Base-by-base conservation (phyloP, 352 stramenopile genomes). In the Phytopythium litorale region DNA sequence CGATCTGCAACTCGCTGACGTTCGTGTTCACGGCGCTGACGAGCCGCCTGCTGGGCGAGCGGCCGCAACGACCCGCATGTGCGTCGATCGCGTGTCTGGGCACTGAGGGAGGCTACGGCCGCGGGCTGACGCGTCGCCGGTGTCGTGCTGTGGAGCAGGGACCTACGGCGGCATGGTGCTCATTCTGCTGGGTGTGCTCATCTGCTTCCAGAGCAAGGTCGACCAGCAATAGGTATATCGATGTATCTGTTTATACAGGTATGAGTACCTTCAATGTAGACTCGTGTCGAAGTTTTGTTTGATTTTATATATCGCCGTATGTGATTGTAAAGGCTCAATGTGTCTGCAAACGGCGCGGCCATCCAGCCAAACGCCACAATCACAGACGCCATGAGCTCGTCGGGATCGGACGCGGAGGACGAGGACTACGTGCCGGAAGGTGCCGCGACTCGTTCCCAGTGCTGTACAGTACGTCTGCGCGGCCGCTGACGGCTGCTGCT, bases 21-120 rank as follows among this genome's bases (percentile, higher is more conserved):
- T 95, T 95, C 63, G 84, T 94, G 45, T 95, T 93, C 70, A 95
- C 87, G n/a, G 87, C 81, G 13, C 75, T 92, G 28, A 92, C 79
- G 28, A 92, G 82, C 67, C 79, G 80, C 15, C 40, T 92, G 21
- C 69, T 95, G 28, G 86, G 87, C 15, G 87, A 95, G 57, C 81
- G 74, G 42, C 82, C 83, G 3, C 81, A 85, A 45, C 78, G 81
- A 53, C 84, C 86, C 56, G 30, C 61, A 8, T 93, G 86, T 95
- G 77, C 51, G 84, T 78, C 6, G 16, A 19, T 16, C 9, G 58
- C 42, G 37, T 5, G 13, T 37, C 3, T 58, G 5, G 21, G 48
- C 0, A 7, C 16, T 18, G 21, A 11, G n/a, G 21, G 3, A n/a
- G 12, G 25, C 15, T 25, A 5, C 6, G 0, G 15, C 37, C 56